A percentile compares a stretch with the other conserved stretches of the same genome.
These are phyloP conservation scores for Ascochyta rabiei DNA, from an alignment of 2,329 filamentous ascomycete genomes.

Conservation along the genomic window DNA sequence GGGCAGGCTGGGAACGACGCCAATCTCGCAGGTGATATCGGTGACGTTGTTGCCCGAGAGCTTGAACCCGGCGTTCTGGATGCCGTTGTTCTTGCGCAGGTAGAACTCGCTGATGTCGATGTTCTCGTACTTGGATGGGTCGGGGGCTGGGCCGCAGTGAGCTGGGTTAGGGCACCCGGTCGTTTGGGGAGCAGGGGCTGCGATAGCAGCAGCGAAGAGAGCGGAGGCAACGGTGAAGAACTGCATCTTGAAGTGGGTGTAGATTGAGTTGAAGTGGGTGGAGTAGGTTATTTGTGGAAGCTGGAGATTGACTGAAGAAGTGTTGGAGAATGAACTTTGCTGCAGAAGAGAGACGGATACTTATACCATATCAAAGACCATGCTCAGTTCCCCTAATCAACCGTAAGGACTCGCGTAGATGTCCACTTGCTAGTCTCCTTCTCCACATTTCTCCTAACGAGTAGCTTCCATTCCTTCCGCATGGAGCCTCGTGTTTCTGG, in stretches of 20 bases:
- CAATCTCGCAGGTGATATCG: slow-evolving; percentile 18
- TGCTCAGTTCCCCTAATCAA: slow-evolving; percentile 1
- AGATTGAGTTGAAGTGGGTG: neutral
- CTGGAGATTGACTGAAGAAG: slow-evolving; percentile 1
- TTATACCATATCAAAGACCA: slow-evolving; percentile 17
- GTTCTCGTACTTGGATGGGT: slow-evolving; percentile 25
- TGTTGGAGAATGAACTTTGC: neutral
- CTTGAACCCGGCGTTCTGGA: slow-evolving; percentile 29
- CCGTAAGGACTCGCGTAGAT: neutral
- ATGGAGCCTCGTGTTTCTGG: neutral
- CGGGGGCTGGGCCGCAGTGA: slow-evolving; percentile 19
- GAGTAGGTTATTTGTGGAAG: neutral
- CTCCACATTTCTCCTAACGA: slow-evolving; percentile 6
- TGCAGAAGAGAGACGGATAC: slow-evolving; percentile 2
- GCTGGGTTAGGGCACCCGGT: slow-evolving; percentile 31
- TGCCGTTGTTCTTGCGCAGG: slow-evolving; percentile 27
- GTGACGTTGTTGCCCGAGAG: slow-evolving; percentile 25
- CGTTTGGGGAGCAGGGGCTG: slow-evolving; percentile 27
- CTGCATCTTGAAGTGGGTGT: slow-evolving; percentile 21
- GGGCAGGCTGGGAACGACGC: slow-evolving; percentile 19
- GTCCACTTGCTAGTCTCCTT: neutral
- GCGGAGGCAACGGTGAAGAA: slow-evolving; percentile 27
- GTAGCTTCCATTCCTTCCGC: slow-evolving; percentile 1
- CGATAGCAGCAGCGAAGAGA: slow-evolving; percentile 26
- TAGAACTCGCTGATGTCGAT: slow-evolving; percentile 27